Base-by-base conservation (phyloP, 768 basidiomycete species). In the Russula lepida region DNA sequence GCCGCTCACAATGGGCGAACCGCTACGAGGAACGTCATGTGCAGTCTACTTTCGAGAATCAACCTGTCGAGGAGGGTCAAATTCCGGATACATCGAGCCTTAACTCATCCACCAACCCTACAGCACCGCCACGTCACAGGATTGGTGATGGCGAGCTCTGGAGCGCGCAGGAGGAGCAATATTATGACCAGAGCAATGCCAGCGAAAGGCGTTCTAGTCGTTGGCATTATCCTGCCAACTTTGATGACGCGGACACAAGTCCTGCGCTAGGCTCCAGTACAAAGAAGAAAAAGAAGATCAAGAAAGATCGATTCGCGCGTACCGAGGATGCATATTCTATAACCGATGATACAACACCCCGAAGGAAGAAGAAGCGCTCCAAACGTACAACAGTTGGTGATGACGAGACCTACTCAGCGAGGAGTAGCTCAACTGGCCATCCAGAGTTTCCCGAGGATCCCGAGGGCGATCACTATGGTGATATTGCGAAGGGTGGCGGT, bases 201-300 rank as follows among this genome's bases (percentile, higher is more conserved):
- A 69, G 73, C 44, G 69, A 73, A 39, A 68, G 69, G 37, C 72
- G 72, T 30, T 60, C 64, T 8, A 70, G 71, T 19, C 79, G 89
- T 59, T 93, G 91, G 91, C 88, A 80, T 65, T 93, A 93, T 73
- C 89, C 88, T 15, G 85, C 90, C 64, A 90, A 92, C 70, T 90
- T 92, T 68, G 84, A 85, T 51, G 89, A 90, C 65, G 63, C 61
- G 37, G 48, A 28, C 7, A 33, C 30, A 32, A 49, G 37, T 23
- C 37, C 75, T 6, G 51, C 68, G 23, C 68, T 73, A 23, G 79
- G 75, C 21, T 70, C 74, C 52, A 69, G 71, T 60, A 77, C 76
- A 64, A 81, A 76, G 73, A 86, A 83, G 74, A 83, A 83, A 73
- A 84, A 86, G 74, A 85, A 85, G 67, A 81, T 82, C 54, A 92